These are phyloP conservation scores for Mycosphaerella arachidis DNA, from an alignment of 2,329 filamentous ascomycete genomes.

Conservation along the genomic window DNA sequence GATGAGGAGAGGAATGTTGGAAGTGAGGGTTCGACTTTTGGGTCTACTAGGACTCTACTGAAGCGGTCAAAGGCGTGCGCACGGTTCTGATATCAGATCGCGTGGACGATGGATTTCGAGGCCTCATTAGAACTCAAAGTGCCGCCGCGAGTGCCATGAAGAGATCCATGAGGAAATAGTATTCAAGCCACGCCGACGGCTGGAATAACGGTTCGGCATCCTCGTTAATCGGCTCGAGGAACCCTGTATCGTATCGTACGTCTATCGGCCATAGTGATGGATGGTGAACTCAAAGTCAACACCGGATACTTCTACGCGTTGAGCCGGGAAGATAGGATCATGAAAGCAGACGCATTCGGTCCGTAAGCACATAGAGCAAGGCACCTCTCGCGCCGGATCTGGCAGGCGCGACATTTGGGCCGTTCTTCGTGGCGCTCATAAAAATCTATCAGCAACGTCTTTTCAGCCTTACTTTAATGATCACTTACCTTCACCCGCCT, in stretches of 20 bases:
- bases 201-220: conserved; percentile 2
- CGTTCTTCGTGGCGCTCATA: conserved; percentile 5
- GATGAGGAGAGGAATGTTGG: conserved; percentile 9
- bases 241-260: conserved; percentile 10
- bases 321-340: not conserved
- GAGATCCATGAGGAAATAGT: conserved; percentile 11
- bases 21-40: not conserved
- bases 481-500: not conserved
- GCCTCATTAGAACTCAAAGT: not conserved
- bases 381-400: conserved; percentile 4
- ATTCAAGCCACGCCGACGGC: conserved; percentile 3
- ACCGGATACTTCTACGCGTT: not conserved
- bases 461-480: not conserved
- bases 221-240: conserved; percentile 1
- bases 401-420: conserved; percentile 5
- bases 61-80: conserved; percentile 4
- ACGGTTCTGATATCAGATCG: conserved; percentile 9
- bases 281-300: conserved; percentile 6
- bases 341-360: conserved; percentile 3
- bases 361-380: conserved; percentile 2
- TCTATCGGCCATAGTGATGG: conserved; percentile 8
- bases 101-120: not conserved
- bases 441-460: not conserved
- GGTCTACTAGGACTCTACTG: conserved; percentile 1
- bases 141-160: conserved; percentile 1